Percentiles rank a stretch among this genome's conserved stretches.
Evolutionary conservation across 2,329 filamentous ascomycete genomes (phyloP).

Genomic region (Thielaviopsis euricoi): DNA sequence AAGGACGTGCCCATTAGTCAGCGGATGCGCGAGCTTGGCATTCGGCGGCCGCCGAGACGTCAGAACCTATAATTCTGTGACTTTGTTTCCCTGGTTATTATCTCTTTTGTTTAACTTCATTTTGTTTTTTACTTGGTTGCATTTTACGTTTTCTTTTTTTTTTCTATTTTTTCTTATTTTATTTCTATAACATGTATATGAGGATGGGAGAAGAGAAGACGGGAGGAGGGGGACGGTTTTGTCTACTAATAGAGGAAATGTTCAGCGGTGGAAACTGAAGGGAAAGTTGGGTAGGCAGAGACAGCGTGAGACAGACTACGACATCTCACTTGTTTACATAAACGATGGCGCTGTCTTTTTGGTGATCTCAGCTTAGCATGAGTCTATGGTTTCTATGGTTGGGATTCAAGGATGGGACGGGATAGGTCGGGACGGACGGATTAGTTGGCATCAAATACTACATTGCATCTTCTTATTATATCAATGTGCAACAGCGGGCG

Average conservation of each 20-base stretch:
- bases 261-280: not conserved
- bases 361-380: not conserved
- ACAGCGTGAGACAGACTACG: not conserved
- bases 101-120: not conserved
- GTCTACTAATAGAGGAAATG: not conserved
- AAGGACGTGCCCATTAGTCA: constrained; percentile 16
- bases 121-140: not conserved
- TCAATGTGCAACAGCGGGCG: too few species aligned
- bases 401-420: not conserved
- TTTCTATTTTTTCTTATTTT: not conserved
- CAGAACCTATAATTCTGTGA: constrained; percentile 19
- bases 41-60: constrained; percentile 36
- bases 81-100: not conserved
- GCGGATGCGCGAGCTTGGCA: constrained; percentile 22
- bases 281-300: not conserved
- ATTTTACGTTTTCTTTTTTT: not conserved
- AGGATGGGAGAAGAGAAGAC: not conserved
- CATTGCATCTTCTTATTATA: not conserved
- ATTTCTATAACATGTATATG: not conserved
- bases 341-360: not conserved
- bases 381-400: not conserved
- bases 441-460: not conserved
- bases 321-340: not conserved
- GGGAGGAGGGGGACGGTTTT: too few species aligned
- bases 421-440: not conserved